These are phyloP conservation scores for Cucumis melo DNA, from an alignment of 306 rosid genomes.

Conservation along the genomic window DNA sequence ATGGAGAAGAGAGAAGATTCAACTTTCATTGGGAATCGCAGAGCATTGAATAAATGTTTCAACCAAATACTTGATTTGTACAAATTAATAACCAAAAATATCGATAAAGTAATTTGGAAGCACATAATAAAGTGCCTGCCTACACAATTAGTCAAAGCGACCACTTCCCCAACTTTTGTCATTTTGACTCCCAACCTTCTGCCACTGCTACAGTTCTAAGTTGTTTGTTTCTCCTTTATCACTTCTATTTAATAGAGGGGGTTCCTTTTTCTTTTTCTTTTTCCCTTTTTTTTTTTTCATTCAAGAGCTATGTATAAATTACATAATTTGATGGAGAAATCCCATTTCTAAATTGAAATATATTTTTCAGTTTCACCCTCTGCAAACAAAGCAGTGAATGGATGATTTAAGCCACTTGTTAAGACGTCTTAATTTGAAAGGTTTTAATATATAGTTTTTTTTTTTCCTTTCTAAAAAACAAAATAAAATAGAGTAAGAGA, in stretches of 20 bases:
- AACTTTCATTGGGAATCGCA: slow-evolving; percentile 3
- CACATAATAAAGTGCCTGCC: not conserved
- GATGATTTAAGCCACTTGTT: not conserved
- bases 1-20: not conserved
- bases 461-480: no score
- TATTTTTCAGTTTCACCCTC: not conserved
- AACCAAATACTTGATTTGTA: not conserved
- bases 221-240: not conserved
- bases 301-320: not conserved
- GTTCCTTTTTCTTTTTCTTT: not conserved
- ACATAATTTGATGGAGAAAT: not conserved
- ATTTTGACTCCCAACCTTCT: not conserved
- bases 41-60: not conserved
- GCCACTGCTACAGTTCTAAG: not conserved
- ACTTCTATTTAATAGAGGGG: not conserved
- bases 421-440: no score
- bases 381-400: not conserved
- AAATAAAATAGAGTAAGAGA: not conserved
- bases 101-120: slow-evolving; percentile 1
- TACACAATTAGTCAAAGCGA: slow-evolving; percentile 1
- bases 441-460: no score
- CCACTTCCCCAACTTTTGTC: not conserved
- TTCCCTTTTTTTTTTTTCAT: not conserved
- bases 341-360: not conserved
- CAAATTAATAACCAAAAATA: not conserved